Conservation (phyloP, 805 yeast species). For the Pichia gijzeniarum region DNA sequence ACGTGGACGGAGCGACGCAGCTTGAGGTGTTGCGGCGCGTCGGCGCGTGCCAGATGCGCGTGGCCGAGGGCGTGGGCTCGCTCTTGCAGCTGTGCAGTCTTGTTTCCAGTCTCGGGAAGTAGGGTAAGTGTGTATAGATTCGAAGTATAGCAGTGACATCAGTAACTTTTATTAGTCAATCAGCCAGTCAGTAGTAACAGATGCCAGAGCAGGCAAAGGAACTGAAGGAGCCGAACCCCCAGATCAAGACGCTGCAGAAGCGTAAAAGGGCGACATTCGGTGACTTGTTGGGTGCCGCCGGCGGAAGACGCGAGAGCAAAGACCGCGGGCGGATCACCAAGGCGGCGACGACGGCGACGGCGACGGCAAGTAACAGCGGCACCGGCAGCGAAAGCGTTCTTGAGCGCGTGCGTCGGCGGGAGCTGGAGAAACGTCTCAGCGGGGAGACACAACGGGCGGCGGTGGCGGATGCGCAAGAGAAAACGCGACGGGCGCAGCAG, state of each 20-base stretch:
- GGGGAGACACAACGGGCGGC: neutral
- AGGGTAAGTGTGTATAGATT: neutral
- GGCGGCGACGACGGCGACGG: no score
- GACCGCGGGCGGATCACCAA: no score
- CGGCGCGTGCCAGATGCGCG: constrained; percentile 87
- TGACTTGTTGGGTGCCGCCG: no score
- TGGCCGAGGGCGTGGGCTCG: constrained; percentile 87
- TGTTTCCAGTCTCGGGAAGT: constrained; percentile 26
- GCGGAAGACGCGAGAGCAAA: no score
- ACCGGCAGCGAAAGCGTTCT: neutral
- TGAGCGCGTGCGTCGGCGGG: neutral
- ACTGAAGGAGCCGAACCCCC: no score
- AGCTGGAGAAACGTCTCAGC: no score
- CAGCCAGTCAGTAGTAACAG: no score
- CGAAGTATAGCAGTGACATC: neutral
- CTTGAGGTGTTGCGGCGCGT: constrained; percentile 78
- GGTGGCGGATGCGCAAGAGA: neutral
- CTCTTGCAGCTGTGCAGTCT: constrained; percentile 82
- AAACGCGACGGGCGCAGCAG: neutral
- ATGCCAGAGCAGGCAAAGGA: no score
- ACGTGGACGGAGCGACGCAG: constrained; percentile 55
- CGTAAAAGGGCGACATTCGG: no score
- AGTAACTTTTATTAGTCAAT: no score
- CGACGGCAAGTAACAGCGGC: no score
- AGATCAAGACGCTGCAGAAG: no score